Evolutionary conservation across 2,329 filamentous ascomycete genomes (phyloP).

Genomic region (Bimuria novae-zelandiae): DNA sequence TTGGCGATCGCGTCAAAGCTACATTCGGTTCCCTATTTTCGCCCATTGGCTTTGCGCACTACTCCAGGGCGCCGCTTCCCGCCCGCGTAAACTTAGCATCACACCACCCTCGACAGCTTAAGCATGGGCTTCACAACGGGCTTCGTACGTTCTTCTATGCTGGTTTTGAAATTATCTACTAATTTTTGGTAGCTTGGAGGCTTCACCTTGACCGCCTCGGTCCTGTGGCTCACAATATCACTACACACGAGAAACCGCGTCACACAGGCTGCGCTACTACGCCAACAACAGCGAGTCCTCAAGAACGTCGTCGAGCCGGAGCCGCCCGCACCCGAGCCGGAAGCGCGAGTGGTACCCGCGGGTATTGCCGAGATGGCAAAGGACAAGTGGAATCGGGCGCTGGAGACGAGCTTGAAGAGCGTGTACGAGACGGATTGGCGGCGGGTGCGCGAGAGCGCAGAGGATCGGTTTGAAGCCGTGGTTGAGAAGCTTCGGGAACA

Average conservation of each 20-base stretch:
- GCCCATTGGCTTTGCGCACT: conserved; percentile 2
- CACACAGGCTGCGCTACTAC: conserved; percentile 52
- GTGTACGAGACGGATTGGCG: conserved; percentile 54
- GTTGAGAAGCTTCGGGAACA: conserved; percentile 41
- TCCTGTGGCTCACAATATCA: conserved; percentile 46
- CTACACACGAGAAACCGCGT: conserved; percentile 54
- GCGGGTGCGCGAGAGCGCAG: conserved; percentile 46
- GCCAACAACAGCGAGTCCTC: conserved; percentile 52
- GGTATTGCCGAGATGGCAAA: conserved; percentile 54
- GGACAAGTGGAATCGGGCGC: conserved; percentile 55
- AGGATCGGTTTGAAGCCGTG: conserved; percentile 46
- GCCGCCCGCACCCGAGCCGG: conserved; percentile 45
- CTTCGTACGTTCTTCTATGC: conserved; percentile 46
- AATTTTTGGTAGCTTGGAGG: conserved; percentile 51
- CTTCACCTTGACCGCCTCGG: conserved; percentile 55
- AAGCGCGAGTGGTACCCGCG: conserved; percentile 44
- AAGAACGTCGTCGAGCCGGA: conserved; percentile 51
- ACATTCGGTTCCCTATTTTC: not conserved
- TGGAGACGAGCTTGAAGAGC: conserved; percentile 50
- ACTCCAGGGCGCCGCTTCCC: not conserved
- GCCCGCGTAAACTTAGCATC: not conserved
- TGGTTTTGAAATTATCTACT: conserved; percentile 5
- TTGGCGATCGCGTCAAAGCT: not conserved
- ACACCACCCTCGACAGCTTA: conserved; percentile 1
- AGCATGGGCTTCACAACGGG: conserved; percentile 58